phyloP scores from a whole-genome alignment of 2,329 filamentous ascomycete genomes.

The Aureobasidium namibiae region DNA sequence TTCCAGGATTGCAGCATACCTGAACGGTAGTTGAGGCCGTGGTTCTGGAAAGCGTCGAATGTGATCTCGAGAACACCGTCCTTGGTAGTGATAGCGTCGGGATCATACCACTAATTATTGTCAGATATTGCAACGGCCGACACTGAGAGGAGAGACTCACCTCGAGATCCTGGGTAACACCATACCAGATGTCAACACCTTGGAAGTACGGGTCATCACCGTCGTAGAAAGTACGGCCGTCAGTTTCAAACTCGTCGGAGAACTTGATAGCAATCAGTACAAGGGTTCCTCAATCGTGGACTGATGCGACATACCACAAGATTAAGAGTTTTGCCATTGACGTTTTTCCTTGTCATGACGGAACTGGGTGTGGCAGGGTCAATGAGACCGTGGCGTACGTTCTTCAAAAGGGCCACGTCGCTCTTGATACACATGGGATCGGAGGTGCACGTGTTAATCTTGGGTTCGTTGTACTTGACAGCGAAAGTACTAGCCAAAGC shows the following conservation, averaged over 20 bases:
- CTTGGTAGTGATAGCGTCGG: constrained; percentile 55
- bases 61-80: constrained; percentile 55
- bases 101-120: constrained; percentile 55
- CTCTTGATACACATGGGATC: constrained; percentile 41
- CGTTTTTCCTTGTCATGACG: constrained; percentile 47
- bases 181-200: constrained; percentile 63
- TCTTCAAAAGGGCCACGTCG: constrained; percentile 47
- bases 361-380: constrained; percentile 59
- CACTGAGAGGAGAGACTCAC: constrained; percentile 24
- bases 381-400: constrained; percentile 53
- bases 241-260: constrained; percentile 63
- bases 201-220: constrained; percentile 63
- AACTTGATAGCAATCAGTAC: constrained; percentile 35
- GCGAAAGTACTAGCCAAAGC: constrained; percentile 24
- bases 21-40: constrained; percentile 58
- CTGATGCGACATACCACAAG: constrained; percentile 46
- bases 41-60: constrained; percentile 58
- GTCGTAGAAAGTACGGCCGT: constrained; percentile 61
- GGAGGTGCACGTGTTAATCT: constrained; percentile 29
- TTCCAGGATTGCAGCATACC: constrained; percentile 73
- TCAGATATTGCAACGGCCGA: constrained; percentile 12
- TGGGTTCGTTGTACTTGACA: constrained; percentile 32
- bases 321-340: constrained; percentile 53
- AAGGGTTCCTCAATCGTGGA: not conserved
- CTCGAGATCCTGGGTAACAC: constrained; percentile 61